Percentiles rank a stretch among this genome's conserved stretches.
phyloP scores from a whole-genome alignment of 2,329 filamentous ascomycete genomes.

The Pseudocercospora musae region DNA sequence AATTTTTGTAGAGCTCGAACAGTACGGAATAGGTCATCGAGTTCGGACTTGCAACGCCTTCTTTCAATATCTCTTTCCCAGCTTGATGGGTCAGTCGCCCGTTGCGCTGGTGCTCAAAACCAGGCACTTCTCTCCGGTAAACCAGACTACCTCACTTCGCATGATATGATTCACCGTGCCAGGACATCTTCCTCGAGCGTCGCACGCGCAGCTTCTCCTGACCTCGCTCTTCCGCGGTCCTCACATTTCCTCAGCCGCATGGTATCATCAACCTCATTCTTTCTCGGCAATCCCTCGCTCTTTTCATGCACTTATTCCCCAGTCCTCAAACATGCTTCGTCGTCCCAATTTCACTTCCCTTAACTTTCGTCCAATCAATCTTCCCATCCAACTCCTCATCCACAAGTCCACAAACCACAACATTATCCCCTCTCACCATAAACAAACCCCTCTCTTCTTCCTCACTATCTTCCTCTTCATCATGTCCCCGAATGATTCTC shows the following conservation, averaged over 20 bases:
- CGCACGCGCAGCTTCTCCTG: no score
- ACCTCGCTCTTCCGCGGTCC: no score
- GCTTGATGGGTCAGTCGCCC: background rate
- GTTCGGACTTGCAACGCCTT: background rate
- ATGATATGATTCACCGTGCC: no score
- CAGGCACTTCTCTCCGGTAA: no score
- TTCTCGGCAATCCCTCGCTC: no score
- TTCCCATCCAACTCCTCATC: conserved; percentile 84
- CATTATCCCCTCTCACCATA: conserved; percentile 89
- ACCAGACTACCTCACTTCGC: no score
- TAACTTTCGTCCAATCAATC: conserved; percentile 91
- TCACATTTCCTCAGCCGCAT: background rate
- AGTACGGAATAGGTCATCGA: background rate
- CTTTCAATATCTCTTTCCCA: background rate
- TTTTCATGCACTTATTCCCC: no score
- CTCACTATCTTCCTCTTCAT: conserved; percentile 76
- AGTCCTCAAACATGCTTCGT: conserved; percentile 60
- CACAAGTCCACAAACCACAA: conserved; percentile 83
- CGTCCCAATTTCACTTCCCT: conserved; percentile 75
- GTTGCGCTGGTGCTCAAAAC: background rate
- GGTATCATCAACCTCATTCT: no score
- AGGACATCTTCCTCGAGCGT: no score
- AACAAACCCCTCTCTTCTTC: conserved; percentile 84
- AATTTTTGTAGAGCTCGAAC: background rate
- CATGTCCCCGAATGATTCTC: conserved; percentile 80